Evolutionary conservation across 306 rosid genomes (phyloP), one percentile per base, ranked within the genome.

Genomic region (Gastrolobium villosum): DNA sequence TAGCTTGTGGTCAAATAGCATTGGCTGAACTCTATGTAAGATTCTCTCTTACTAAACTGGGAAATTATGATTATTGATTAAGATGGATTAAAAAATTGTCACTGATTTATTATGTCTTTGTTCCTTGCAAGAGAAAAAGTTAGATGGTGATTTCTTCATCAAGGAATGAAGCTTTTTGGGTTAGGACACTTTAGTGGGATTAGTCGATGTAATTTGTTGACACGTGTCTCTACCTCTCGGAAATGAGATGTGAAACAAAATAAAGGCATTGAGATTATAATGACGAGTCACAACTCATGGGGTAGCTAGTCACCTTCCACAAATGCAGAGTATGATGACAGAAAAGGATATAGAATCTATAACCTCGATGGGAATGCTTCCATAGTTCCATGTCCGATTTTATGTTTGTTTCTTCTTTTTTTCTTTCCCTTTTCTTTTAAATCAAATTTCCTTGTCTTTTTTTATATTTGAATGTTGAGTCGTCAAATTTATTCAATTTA

Each of bases 201-300:
- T 57, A 66, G 80, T 49, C 68, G 41, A 36, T 9, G 72, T 48
- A 48, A 50, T 73, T 72, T 72, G 83, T 83, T 60, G 63, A 65
- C 75, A 63, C 61, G 28, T 50, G 56, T 61, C 20, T 44, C 5
- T 5, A 4, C 2, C 3, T 2, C 34, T 32, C n/a, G 7, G 13
- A 61, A 32, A 46, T 39, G 54, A 64, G 79, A 55, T 46, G 34
- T 43, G 55, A 54, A 80, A 15, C 43, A 67, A 75, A 49, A 65
- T 35, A 6, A 70, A 57, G 34, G 39, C 31, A 52, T 35, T 60
- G 34, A 31, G 57, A 30, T 35, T 56, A 65, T 35, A 65, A 36
- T 67, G 52, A 62, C 70, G 20, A 13, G 49, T 63, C 70, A 63
- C 49, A 39, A 39, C 49, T 63, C 50, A 37, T n/a, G n/a, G n/a